phyloP scores from a whole-genome alignment of 2,329 filamentous ascomycete genomes.

The Plenodomus biglobosus region DNA sequence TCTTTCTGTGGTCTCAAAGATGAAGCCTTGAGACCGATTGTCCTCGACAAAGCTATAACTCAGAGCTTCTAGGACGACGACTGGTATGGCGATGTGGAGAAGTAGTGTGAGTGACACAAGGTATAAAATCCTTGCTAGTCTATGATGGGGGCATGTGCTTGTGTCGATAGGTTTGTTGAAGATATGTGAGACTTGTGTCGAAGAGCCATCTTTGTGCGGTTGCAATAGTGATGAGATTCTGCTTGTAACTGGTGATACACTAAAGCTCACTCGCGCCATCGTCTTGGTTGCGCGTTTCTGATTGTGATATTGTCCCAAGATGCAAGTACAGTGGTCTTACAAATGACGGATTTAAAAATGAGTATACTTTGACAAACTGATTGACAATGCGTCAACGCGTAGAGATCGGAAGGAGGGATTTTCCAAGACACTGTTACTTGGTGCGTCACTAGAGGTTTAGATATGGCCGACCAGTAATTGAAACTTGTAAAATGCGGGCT shows the following conservation, averaged over 20 bases:
- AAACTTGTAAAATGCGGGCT: neutral
- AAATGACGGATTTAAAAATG: too few relatives aligned
- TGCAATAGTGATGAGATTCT: slow-evolving; percentile 17
- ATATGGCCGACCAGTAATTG: neutral
- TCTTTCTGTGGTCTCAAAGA: slow-evolving; percentile 20
- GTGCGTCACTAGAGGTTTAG: neutral
- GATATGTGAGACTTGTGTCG: slow-evolving; percentile 1
- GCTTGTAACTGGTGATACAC: slow-evolving; percentile 8
- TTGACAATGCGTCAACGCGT: too few relatives aligned
- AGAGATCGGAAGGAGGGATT: neutral
- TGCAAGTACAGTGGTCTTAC: too few relatives aligned
- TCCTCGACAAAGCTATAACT: slow-evolving; percentile 40
- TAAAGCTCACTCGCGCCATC: slow-evolving; percentile 7
- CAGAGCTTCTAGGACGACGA: slow-evolving; percentile 32
- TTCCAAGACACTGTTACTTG: neutral
- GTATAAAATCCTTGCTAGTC: slow-evolving; percentile 25
- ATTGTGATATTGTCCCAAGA: too few relatives aligned
- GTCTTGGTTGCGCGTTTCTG: too few relatives aligned
- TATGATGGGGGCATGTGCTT: slow-evolving; percentile 18
- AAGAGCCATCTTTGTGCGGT: slow-evolving; percentile 6
- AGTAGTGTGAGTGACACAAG: slow-evolving; percentile 20
- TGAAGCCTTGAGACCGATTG: slow-evolving; percentile 36
- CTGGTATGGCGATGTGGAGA: slow-evolving; percentile 19
- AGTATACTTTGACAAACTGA: too few relatives aligned
- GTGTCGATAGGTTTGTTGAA: slow-evolving; percentile 13